Evolutionary conservation across 768 basidiomycete genomes (phyloP), one percentile per base, ranked within the genome.

Genomic region (Serendipita sp.): DNA sequence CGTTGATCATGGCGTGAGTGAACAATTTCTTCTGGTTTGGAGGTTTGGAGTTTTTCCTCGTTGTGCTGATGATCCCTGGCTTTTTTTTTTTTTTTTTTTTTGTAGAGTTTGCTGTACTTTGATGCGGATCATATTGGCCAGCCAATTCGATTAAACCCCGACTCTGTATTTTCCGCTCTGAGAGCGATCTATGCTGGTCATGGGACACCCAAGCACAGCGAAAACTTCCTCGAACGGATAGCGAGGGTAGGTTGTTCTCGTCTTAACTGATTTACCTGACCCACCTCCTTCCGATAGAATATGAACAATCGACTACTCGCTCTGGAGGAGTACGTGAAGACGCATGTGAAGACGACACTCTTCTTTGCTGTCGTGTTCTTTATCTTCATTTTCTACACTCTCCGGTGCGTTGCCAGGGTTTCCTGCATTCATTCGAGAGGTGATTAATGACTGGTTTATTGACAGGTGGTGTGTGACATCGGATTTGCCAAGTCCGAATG

Each of bases 71-170:
- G n/a, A n/a, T n/a, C n/a, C n/a, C n/a, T n/a, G n/a, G n/a, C n/a
- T n/a, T n/a, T n/a, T n/a, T n/a, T n/a, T n/a, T n/a, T n/a, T n/a
- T n/a, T n/a, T n/a, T n/a, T n/a, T 38, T 45, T 30, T 14, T 5
- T 38, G 17, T 68, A 92, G 90, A 75, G 75, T 38, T 71, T 90
- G 62, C 69, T 90, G 38, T 96, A 95, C 69, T 93, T 86, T 68
- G 82, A 92, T 68, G 71, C 72, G 20, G 90, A 90, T 64, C 73
- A 77, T 16, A 70, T 75, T 1, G 82, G 84, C 1, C 73, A 75
- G 17, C 72, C 72, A 7, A 79, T 95, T 67, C 69, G 77, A 58
- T 74, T 94, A 30, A 79, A 82, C 4, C 72, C 75, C 0, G 66
- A 73, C 9, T 79, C 80, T 64, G 74, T 95, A 38, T 85, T 87